Evolutionary conservation across 2,329 filamentous ascomycete species (phyloP).

Genomic region (Colletotrichum shisoi): DNA sequence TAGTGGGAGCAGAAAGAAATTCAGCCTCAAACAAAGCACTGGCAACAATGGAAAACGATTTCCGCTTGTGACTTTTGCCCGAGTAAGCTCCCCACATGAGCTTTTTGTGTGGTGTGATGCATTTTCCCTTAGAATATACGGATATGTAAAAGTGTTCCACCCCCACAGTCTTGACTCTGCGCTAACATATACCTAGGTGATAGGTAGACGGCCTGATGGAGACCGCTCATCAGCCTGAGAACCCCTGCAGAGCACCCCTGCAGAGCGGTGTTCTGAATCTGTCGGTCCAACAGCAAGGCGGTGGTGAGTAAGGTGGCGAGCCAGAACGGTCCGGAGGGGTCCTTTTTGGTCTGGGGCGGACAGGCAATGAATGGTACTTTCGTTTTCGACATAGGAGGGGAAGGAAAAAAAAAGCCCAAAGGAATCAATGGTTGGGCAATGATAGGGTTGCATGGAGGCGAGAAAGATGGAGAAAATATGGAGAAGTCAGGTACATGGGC

Average conservation of each 20-base stretch:
- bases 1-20: constrained; percentile 7
- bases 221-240: neutral
- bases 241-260: neutral
- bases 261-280: neutral
- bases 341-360: constrained; percentile 7
- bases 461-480: constrained; percentile 13
- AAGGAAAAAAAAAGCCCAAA: neutral
- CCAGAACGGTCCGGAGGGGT: neutral
- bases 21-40: constrained; percentile 6
- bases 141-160: constrained; percentile 18
- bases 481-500: neutral
- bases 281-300: neutral
- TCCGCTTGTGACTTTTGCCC: constrained; percentile 5
- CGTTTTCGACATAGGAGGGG: neutral
- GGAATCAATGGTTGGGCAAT: neutral
- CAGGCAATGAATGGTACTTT: neutral
- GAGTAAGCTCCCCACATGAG: constrained; percentile 30
- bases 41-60: neutral
- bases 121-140: neutral
- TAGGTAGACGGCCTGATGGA: constrained; percentile 3
- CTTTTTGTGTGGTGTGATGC: constrained; percentile 34
- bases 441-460: constrained; percentile 32
- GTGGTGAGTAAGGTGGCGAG: constrained; percentile 15
- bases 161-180: constrained; percentile 38
- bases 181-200: neutral